A percentile compares a stretch with the other conserved stretches of the same genome.
These are phyloP conservation scores for Babesia divergens DNA, from an alignment of 169 alveolate genomes.

Conservation along the genomic window DNA sequence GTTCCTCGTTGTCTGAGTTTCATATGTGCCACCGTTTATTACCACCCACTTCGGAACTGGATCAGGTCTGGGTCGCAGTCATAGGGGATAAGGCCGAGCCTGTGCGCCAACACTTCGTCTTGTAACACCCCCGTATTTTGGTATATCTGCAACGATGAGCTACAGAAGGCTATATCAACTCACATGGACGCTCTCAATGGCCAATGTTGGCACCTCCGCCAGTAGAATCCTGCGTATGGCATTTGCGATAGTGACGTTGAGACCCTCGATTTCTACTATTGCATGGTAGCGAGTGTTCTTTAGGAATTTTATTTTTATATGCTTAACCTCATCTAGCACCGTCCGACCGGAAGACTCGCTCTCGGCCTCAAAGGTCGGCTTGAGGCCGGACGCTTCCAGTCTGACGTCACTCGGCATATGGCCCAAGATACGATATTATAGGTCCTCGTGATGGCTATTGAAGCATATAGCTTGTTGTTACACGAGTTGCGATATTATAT, in stretches of 20 bases:
- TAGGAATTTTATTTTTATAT: constrained; percentile 61
- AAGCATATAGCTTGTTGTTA: too few relatives aligned
- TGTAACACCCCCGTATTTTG: constrained; percentile 91
- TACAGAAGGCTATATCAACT: neutral
- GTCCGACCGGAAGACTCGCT: constrained; percentile 16
- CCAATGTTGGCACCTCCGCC: constrained; percentile 96
- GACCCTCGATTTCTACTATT: constrained; percentile 80
- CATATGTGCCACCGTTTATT: neutral
- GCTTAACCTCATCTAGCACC: constrained; percentile 49
- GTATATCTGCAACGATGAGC: constrained; percentile 35
- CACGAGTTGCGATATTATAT: too few relatives aligned
- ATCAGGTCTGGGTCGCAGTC: constrained; percentile 90
- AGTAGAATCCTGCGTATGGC: constrained; percentile 93
- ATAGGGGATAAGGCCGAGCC: constrained; percentile 97
- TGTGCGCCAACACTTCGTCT: constrained; percentile 97
- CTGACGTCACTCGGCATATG: constrained; percentile 39
- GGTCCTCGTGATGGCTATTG: too few relatives aligned
- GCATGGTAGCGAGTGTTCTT: constrained; percentile 63
- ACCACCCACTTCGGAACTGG: constrained; percentile 70
- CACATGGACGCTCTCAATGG: constrained; percentile 89
- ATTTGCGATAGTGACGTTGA: constrained; percentile 91
- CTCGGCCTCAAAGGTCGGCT: constrained; percentile 34
- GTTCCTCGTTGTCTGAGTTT: constrained; percentile 67
- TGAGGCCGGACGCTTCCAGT: constrained; percentile 61
- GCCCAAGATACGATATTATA: too few relatives aligned